phyloP scores from a whole-genome alignment of 1,284 basidiomycete species.

The Vanrija sp. region DNA sequence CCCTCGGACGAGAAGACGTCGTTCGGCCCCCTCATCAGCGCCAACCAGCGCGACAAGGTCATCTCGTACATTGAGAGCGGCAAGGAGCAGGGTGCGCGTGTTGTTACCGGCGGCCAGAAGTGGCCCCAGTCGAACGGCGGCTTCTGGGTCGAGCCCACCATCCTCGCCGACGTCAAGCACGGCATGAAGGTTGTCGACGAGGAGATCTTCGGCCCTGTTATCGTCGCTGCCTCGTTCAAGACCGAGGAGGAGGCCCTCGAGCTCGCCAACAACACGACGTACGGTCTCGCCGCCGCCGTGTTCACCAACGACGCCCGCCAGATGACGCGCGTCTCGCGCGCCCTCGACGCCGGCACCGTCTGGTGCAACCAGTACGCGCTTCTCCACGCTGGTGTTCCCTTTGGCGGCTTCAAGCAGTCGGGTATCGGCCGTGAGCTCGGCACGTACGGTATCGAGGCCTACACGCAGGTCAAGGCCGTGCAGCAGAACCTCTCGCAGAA shows the following conservation, averaged over 20 bases:
- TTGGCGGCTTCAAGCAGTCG: slow-evolving; percentile 86
- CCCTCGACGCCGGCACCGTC: slow-evolving; percentile 72
- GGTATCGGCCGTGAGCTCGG: slow-evolving; percentile 82
- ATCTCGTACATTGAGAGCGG: slow-evolving; percentile 85
- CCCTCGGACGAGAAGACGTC: slow-evolving; percentile 69
- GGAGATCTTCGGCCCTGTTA: slow-evolving; percentile 53
- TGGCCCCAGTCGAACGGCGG: slow-evolving; percentile 38
- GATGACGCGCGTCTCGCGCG: slow-evolving; percentile 75
- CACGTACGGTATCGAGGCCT: slow-evolving; percentile 76
- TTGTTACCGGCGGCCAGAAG: slow-evolving; percentile 68
- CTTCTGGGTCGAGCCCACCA: slow-evolving; percentile 49
- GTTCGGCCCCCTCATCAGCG: slow-evolving; percentile 79
- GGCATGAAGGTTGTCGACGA: slow-evolving; percentile 43
- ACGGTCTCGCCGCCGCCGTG: slow-evolving; percentile 82
- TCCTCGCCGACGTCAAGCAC: slow-evolving; percentile 39
- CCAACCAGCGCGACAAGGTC: slow-evolving; percentile 81
- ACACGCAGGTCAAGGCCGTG: slow-evolving; percentile 78
- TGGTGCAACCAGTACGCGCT: slow-evolving; percentile 88
- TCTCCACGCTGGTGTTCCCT: slow-evolving; percentile 77
- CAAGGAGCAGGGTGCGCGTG: slow-evolving; percentile 75
- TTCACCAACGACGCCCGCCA: slow-evolving; percentile 85
- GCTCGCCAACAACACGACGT: slow-evolving; percentile 76
- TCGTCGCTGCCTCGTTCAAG: slow-evolving; percentile 48
- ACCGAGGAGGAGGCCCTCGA: slow-evolving; percentile 54
- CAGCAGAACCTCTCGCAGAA: slow-evolving; percentile 62